Base-by-base conservation (phyloP, 2,329 filamentous ascomycete genomes). In the Plenodomus biglobosus region DNA sequence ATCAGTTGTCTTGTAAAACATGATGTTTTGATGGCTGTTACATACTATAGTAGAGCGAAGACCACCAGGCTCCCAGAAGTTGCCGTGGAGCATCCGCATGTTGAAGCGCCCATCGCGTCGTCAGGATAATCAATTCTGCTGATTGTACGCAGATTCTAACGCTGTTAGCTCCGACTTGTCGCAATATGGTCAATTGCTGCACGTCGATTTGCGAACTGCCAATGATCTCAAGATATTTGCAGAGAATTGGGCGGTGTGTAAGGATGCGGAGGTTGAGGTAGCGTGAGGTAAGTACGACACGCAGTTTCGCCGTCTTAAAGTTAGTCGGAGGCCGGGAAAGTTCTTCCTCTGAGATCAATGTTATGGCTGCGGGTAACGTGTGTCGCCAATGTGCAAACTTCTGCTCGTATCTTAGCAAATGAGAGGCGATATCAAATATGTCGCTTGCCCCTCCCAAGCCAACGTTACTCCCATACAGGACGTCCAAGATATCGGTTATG, bases 381-480 rank as follows among this genome's bases (percentile, higher is more conserved):
- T 61, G 47, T 34, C 70, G 60, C 76, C 75, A 78, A 19, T 65
- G 58, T 1, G 63, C 51, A 3, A 78, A 62, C 36, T 73, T 67
- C 19, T 73, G 69, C 41, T 76, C 73, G 4, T 73, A 62, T 20
- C 66, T 60, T 8, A 77, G 65, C 32, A 61, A n/a, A n/a, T 40
- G 41, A 15, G 56, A 48, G 17, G 55, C 46, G 2, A 76, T 62
- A 2, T 69, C 63, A 64, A 59, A 2, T 53, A 59, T 2, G 22
- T 47, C 24, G 8, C 59, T 50, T 1, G 57, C 47, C 0, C 48
- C 37, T 8, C 65, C 69, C 21, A 65, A 70, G 5, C 72, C 76
- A 2, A 79, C 62, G 39, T 79, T 79, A 42, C 71, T 70, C 8
- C 70, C 75, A 44, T 78, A 79, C 8, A 74, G 63, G 0, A 57